Base-by-base conservation (phyloP, 768 basidiomycete species). In the Erythrobasidium yunnanense region DNA sequence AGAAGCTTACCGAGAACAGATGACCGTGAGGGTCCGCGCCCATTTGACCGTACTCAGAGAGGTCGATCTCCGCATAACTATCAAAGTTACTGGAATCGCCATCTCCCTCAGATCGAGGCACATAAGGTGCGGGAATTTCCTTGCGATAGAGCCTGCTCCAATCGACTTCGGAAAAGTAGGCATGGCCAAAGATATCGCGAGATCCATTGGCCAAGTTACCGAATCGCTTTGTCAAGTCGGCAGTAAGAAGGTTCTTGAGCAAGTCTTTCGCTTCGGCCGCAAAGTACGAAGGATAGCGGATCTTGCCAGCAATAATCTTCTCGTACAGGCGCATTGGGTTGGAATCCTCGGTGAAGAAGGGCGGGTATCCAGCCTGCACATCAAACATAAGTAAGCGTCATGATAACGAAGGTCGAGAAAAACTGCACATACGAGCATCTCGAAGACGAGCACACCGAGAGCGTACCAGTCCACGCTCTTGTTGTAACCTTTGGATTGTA, bases 381-480 rank as follows among this genome's bases (percentile, higher is more conserved):
- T 1, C 20, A 30, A 11, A 25, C n/a, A 25, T 4, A 13, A 25
- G 50, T 25, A 65, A 35, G 17, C n/a, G 29, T 27, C 8, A 2
- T 11, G 30, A 2, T 15, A n/a, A 5, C 17, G 15, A 47, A n/a
- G 34, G 25, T 17, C 34, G 22, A 17, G 34, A 55, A 55, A 42
- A n/a, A 8, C 20, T 30, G n/a, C 6, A 55, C 70, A n/a, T 29
- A 72, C 71, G 89, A 99, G 83, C 95, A 97, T 97, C 76, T 99
- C 95, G 74, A 93, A 99, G 77, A 88, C 90, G 46, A 99, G 80
- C 42, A 97, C 88, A 27, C 95, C 95, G 72, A 92, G 87, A 6
- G 95, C 93, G 91, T 93, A 99, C 93, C 92, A 97, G 75, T 97
- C 95, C 2, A 93, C 93, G 18, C 91, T 90, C 77, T 96, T 96